A percentile compares a stretch with the other conserved stretches of the same genome.
Evolutionary conservation across 2,329 filamentous ascomycete species (phyloP).

Genomic region (Microdochium nivale): DNA sequence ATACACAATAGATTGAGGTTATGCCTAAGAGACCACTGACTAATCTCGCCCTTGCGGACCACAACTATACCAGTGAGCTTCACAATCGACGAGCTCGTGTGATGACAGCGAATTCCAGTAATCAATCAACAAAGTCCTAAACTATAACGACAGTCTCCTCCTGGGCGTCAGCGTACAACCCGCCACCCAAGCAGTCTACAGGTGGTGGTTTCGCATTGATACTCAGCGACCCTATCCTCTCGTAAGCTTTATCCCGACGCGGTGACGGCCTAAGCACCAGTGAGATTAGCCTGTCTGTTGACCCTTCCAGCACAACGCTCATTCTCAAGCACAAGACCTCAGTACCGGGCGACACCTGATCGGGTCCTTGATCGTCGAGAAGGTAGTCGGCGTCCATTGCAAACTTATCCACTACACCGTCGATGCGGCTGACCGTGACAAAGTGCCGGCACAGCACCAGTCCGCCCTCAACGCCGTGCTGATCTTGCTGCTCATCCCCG

Average conservation of each 20-base stretch:
- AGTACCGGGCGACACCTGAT: not conserved
- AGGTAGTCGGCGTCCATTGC: not conserved
- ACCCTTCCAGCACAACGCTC: not conserved
- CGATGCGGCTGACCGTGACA: not conserved
- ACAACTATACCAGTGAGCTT: no score
- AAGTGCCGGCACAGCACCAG: not conserved
- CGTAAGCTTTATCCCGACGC: not conserved
- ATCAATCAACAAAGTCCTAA: no score
- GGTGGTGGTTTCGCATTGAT: not conserved
- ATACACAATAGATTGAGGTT: no score
- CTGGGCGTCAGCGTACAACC: not conserved
- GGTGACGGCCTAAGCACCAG: not conserved
- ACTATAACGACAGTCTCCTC: not conserved
- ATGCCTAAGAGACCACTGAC: no score
- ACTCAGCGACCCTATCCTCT: not conserved
- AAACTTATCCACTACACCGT: not conserved
- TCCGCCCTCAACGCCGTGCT: not conserved
- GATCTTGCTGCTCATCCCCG: not conserved
- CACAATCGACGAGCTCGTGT: no score
- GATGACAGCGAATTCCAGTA: no score
- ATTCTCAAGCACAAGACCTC: slow-evolving; percentile 1
- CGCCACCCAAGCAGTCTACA: not conserved
- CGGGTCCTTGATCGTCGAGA: not conserved
- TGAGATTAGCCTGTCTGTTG: not conserved
- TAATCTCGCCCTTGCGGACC: no score